phyloP scores from a whole-genome alignment of 139 green algal species.

The Astrephomene gubernaculifera region DNA sequence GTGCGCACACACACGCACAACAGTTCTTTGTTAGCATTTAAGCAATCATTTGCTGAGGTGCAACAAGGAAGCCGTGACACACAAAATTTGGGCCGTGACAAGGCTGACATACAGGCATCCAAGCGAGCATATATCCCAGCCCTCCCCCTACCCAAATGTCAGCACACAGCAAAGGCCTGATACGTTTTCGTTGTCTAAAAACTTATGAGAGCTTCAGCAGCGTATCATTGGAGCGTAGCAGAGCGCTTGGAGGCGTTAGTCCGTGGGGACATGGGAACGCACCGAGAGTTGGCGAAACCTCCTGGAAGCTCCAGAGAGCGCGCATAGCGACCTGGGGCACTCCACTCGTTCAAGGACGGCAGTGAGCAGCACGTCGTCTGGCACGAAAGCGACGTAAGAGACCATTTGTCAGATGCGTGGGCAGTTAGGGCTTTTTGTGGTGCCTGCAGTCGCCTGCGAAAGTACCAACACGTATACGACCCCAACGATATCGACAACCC shows the following conservation, averaged over 20 bases:
- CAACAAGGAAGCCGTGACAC: too few species aligned
- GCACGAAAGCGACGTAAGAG: constrained; percentile 1
- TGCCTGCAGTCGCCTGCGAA: background rate
- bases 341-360: background rate
- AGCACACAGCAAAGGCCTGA: background rate
- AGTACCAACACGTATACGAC: background rate
- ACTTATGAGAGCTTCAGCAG: too few species aligned
- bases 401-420: background rate
- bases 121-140: background rate
- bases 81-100: background rate
- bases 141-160: background rate
- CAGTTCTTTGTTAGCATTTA: background rate
- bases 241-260: background rate
- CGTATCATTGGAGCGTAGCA: background rate
- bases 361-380: background rate
- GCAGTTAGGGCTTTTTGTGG: constrained; percentile 5
- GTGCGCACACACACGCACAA: background rate
- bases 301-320: background rate
- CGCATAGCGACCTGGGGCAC: background rate
- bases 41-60: background rate
- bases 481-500: background rate
- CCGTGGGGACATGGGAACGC: background rate
- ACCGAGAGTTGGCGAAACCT: constrained; percentile 8
- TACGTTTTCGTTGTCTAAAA: background rate
- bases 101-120: background rate